Percentiles rank a stretch among this genome's conserved stretches.
phyloP scores from a whole-genome alignment of 306 rosid genomes.

The Quercus ilex region DNA sequence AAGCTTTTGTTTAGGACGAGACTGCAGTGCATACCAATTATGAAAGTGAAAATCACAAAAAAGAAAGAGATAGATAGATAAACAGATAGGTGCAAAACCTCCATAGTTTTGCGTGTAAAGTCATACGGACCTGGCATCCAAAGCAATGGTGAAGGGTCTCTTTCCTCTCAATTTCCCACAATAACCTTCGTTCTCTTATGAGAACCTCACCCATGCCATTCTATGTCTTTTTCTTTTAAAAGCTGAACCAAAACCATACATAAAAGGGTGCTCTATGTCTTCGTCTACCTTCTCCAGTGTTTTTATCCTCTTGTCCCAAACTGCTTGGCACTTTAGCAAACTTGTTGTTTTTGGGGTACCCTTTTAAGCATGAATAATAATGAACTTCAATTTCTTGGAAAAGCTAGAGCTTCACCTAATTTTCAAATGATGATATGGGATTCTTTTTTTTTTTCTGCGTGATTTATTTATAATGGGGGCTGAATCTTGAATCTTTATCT shows the following conservation, averaged over 20 bases:
- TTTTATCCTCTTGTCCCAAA: background rate
- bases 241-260: constrained; percentile 5
- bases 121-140: constrained; percentile 51
- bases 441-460: background rate
- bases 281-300: background rate
- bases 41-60: constrained; percentile 29
- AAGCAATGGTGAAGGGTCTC: constrained; percentile 46
- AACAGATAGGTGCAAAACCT: background rate
- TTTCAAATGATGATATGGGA: background rate
- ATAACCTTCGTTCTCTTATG: constrained; percentile 35
- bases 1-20: constrained; percentile 40
- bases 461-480: background rate
- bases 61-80: background rate
- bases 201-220: background rate
- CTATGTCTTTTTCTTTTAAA: constrained; percentile 12
- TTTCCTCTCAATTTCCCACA: constrained; percentile 32
- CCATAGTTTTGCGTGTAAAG: constrained; percentile 78
- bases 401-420: background rate
- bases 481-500: no score
- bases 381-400: background rate
- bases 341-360: background rate
- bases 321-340: background rate
- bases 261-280: background rate
- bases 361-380: background rate
- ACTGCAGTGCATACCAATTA: constrained; percentile 32